Evolutionary conservation across 2,329 filamentous ascomycete genomes (phyloP).

Genomic region (Huntiella abstrusa): DNA sequence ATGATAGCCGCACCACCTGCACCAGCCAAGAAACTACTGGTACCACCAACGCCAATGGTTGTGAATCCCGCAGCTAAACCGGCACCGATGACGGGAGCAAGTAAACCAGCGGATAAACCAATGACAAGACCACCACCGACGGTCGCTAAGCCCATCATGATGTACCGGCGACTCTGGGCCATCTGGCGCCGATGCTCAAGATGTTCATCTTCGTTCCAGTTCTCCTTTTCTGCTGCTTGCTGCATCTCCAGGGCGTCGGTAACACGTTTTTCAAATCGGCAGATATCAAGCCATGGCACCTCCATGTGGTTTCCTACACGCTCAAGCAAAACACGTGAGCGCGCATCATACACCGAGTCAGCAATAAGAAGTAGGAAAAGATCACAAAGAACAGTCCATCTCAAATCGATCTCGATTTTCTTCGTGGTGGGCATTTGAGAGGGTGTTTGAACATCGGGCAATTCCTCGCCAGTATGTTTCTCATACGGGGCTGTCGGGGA

Average conservation of each 20-base stretch:
- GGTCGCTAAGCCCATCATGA: slow-evolving; percentile 93
- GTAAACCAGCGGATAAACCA: slow-evolving; percentile 74
- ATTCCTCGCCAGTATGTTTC: slow-evolving; percentile 45
- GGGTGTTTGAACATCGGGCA: slow-evolving; percentile 64
- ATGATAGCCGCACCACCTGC: slow-evolving; percentile 87
- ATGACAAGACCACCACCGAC: slow-evolving; percentile 92
- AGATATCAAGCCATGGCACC: slow-evolving; percentile 82
- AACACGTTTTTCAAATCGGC: slow-evolving; percentile 89
- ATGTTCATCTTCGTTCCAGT: slow-evolving; percentile 93
- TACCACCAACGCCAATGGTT: slow-evolving; percentile 82
- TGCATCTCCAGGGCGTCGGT: slow-evolving; percentile 97
- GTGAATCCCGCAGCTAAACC: slow-evolving; percentile 89
- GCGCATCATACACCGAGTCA: slow-evolving; percentile 82
- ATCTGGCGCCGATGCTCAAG: slow-evolving; percentile 70
- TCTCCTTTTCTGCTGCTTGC: slow-evolving; percentile 81
- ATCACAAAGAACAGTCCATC: slow-evolving; percentile 94
- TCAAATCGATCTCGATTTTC: slow-evolving; percentile 84
- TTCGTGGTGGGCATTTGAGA: slow-evolving; percentile 64
- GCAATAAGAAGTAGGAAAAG: slow-evolving; percentile 89
- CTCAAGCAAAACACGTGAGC: slow-evolving; percentile 71
- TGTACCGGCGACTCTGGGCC: slow-evolving; percentile 64
- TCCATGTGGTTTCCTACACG: slow-evolving; percentile 62
- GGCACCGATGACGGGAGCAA: slow-evolving; percentile 85
- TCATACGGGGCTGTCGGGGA: slow-evolving; percentile 40
- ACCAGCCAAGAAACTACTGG: slow-evolving; percentile 73